phyloP scores from a whole-genome alignment of 371 early-diverging fungal species.

The Dichotomocladium elegans region DNA sequence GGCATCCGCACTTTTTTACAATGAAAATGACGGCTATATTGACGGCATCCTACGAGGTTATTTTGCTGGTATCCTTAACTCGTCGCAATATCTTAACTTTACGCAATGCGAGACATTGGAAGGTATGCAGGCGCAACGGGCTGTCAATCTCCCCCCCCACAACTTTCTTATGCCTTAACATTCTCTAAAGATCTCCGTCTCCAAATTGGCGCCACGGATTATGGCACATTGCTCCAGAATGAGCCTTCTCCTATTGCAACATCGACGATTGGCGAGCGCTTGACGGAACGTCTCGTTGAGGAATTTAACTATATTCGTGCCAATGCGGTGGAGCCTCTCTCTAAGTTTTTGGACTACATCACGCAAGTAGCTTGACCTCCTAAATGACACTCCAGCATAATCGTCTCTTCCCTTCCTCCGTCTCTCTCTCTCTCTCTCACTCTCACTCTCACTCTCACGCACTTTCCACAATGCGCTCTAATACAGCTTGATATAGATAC shows the following conservation, averaged over 20 bases:
- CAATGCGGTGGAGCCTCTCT: slow-evolving; percentile 79
- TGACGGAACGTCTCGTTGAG: slow-evolving; percentile 84
- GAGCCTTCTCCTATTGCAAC: slow-evolving; percentile 95
- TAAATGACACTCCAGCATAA: too few relatives aligned
- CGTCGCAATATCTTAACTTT: slow-evolving; percentile 86
- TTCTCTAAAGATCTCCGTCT: slow-evolving; percentile 49
- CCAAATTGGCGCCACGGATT: slow-evolving; percentile 94
- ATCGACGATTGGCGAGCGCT: slow-evolving; percentile 83
- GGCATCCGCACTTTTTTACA: slow-evolving; percentile 78
- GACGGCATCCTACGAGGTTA: slow-evolving; percentile 96
- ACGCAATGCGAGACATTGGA: slow-evolving; percentile 98
- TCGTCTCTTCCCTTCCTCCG: too few relatives aligned
- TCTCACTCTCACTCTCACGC: too few relatives aligned
- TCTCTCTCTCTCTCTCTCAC: too few relatives aligned
- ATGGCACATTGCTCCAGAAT: slow-evolving; percentile 90
- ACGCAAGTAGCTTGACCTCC: too few relatives aligned
- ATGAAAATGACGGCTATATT: slow-evolving; percentile 88
- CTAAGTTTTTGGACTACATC: slow-evolving; percentile 93
- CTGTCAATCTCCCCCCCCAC: too few relatives aligned
- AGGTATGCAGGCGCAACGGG: slow-evolving; percentile 47
- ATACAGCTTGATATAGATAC: slow-evolving; percentile 60
- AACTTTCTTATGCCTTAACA: too few relatives aligned
- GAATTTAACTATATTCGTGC: slow-evolving; percentile 92
- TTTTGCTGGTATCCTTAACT: slow-evolving; percentile 80
- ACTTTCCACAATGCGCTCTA: too few relatives aligned